A percentile compares a stretch with the other conserved stretches of the same genome.
These are phyloP conservation scores for Annona squamosa DNA, from an alignment of 164 flowering plant genomes.

Conservation along the genomic window DNA sequence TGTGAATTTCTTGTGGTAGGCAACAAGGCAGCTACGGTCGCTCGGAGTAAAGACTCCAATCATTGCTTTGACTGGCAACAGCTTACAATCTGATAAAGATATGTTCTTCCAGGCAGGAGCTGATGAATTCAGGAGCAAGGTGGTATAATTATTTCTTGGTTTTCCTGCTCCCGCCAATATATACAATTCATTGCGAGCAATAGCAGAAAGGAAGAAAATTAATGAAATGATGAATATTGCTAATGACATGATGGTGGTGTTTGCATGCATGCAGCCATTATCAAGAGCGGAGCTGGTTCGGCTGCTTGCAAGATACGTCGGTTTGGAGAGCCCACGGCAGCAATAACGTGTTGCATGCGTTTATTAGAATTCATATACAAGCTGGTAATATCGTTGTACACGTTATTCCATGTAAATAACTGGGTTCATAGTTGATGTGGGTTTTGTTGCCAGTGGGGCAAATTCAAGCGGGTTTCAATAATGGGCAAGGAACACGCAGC, in stretches of 20 bases:
- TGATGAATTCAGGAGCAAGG: conserved; percentile 15
- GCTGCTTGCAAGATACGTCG: background rate
- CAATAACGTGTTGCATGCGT: background rate
- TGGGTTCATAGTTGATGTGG: background rate
- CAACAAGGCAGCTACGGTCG: conserved; percentile 12
- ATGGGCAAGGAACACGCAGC: too few species aligned
- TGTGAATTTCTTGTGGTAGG: background rate
- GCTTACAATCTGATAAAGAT: conserved; percentile 16
- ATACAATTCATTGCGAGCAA: background rate
- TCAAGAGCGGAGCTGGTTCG: background rate
- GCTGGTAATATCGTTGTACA: background rate
- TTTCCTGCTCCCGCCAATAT: background rate
- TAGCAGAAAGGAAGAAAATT: background rate
- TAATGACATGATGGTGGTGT: background rate
- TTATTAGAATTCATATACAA: background rate
- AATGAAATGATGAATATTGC: background rate
- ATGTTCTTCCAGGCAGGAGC: conserved; percentile 16
- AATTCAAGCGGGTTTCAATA: too few species aligned
- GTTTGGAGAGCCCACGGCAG: background rate
- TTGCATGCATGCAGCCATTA: background rate
- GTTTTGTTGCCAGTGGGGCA: too few species aligned
- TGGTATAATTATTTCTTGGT: background rate
- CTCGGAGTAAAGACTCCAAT: conserved; percentile 17
- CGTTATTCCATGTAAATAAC: background rate
- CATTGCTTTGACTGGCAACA: conserved; percentile 15